Evolutionary conservation across 164 flowering plant species (phyloP), one percentile per base, ranked within the genome.

Genomic region (Macadamia tetraphylla): DNA sequence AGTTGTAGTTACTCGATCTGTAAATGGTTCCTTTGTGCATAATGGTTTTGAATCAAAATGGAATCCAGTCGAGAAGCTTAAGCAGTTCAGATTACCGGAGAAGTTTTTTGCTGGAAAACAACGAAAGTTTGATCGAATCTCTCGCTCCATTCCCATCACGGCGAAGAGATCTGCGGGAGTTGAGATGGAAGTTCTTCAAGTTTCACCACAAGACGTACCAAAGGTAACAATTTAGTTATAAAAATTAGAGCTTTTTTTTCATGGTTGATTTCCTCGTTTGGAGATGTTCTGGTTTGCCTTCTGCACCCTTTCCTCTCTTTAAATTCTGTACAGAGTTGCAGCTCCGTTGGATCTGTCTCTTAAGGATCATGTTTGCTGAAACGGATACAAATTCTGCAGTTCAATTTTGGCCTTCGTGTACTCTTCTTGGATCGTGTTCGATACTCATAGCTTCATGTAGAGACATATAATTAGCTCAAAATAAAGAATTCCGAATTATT

Each of bases 101-200:
- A 70, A 48, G 65, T 12, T 67, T 29, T 49, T 66, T 11, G 6
- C 51, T 17, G n/a, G 69, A n/a, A 63, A 64, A 31, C 60, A 61
- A 29, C 49, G 9, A 32, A 64, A 62, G 64, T 58, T 9, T 0
- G 35, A 18, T 1, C 42, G 29, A 58, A 23, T 13, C 29, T 17
- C 58, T 14, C 70, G 64, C 30, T 29, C 43, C 30, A 23, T 62
- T 18, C 60, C 59, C 6, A 67, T 71, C 35, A 42, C 67, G 63
- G 77, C 73, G 51, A 57, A 59, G 69, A 71, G 71, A 63, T 71
- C 75, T 35, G 68, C 29, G 9, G 32, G 64, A 40, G 56, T 52
- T 12, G 75, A 71, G 51, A 46, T 67, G 13, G 66, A 65, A 31
- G 68, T 74, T 62, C 69, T 78, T 29, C 81, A 78, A 6, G 73